Percentiles rank a stretch among this genome's conserved stretches.
phyloP scores from a whole-genome alignment of 1,139 yeast genomes.

The Nadsonia starkeyi-henricii region DNA sequence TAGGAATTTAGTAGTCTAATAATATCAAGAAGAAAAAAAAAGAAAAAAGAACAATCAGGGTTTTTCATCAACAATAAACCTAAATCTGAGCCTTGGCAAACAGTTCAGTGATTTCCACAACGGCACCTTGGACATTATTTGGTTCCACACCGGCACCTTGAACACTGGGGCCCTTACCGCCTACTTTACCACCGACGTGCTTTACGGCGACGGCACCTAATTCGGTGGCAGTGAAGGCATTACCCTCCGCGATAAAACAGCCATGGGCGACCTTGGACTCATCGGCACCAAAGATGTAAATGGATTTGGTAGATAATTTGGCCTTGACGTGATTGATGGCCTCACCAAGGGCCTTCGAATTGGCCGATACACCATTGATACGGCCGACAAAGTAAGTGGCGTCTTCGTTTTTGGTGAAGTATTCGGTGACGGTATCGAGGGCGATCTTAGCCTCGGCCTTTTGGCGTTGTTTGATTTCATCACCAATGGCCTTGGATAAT shows the following conservation, averaged over 20 bases:
- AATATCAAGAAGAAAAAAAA: too few relatives aligned
- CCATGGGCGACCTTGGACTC: slow-evolving; percentile 86
- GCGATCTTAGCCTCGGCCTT: slow-evolving; percentile 79
- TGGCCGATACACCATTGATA: slow-evolving; percentile 54
- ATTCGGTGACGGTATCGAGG: slow-evolving; percentile 60
- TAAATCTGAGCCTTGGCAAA: slow-evolving; percentile 32
- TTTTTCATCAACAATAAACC: too few relatives aligned
- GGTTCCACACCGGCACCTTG: slow-evolving; percentile 94
- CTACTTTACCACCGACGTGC: slow-evolving; percentile 90
- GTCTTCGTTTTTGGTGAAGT: slow-evolving; percentile 39
- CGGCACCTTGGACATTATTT: slow-evolving; percentile 55
- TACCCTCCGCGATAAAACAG: slow-evolving; percentile 67
- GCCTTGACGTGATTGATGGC: slow-evolving; percentile 77
- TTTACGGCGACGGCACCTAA: slow-evolving; percentile 59
- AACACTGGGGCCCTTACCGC: slow-evolving; percentile 93
- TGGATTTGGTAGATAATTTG: slow-evolving; percentile 58
- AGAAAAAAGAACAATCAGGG: too few relatives aligned
- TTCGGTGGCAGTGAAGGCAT: slow-evolving; percentile 58
- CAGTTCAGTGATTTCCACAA: slow-evolving; percentile 47
- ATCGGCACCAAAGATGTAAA: slow-evolving; percentile 51
- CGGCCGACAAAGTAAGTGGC: slow-evolving; percentile 49
- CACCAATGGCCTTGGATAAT: slow-evolving; percentile 77
- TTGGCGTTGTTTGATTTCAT: slow-evolving; percentile 72
- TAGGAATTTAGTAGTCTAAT: too few relatives aligned
- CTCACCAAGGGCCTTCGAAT: slow-evolving; percentile 89